Evolutionary conservation across 139 green algal genomes (phyloP).

Genomic region (Chlorella sp.): DNA sequence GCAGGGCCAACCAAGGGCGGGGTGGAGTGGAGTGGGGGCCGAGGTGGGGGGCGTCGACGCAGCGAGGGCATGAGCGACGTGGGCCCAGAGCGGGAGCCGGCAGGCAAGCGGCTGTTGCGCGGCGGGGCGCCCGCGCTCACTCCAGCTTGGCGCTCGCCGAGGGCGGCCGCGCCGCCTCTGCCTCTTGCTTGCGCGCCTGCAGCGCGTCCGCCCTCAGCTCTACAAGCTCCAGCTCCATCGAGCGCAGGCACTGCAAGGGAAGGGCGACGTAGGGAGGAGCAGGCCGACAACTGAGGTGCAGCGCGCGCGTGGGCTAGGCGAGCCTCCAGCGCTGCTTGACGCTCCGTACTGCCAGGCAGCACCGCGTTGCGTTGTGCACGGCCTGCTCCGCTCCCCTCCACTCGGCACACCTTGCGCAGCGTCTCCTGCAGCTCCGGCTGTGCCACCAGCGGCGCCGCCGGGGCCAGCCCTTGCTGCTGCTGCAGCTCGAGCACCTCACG

Average conservation of each 20-base stretch:
- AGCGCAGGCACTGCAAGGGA: background rate
- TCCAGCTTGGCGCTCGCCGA: slow-evolving; percentile 4
- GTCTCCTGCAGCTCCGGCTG: slow-evolving; percentile 21
- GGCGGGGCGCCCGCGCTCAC: slow-evolving; percentile 3
- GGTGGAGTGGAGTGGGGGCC: no score
- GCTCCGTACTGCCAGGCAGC: no score
- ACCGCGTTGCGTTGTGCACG: background rate
- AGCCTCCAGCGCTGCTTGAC: no score
- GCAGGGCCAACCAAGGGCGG: no score
- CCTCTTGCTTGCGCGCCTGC: slow-evolving; percentile 3
- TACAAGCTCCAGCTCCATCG: slow-evolving; percentile 26
- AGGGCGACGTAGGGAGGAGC: background rate
- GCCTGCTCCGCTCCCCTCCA: background rate
- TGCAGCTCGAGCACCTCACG: background rate
- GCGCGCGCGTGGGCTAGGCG: no score
- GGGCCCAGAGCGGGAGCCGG: background rate
- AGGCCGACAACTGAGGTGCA: background rate
- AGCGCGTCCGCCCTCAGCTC: slow-evolving; percentile 12
- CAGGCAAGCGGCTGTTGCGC: background rate
- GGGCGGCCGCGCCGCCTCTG: background rate
- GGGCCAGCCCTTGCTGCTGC: background rate
- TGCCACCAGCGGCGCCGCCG: slow-evolving; percentile 7
- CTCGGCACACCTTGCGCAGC: background rate
- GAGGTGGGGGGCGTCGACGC: background rate
- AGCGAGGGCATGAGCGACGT: background rate